These are phyloP conservation scores for Trichoderma sp. DNA, from an alignment of 2,329 filamentous ascomycete species.

Conservation along the genomic window DNA sequence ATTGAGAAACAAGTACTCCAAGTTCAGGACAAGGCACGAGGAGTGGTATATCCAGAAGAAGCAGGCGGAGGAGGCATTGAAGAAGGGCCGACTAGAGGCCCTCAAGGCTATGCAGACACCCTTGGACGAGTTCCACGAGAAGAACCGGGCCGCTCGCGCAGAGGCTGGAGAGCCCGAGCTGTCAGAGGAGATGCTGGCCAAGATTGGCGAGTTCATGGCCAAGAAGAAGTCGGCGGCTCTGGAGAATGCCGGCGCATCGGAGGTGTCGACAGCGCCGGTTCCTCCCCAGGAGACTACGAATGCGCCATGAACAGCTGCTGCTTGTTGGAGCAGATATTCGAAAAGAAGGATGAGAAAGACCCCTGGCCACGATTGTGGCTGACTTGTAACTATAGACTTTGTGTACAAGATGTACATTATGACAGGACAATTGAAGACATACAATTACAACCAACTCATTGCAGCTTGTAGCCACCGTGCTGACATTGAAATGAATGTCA, in stretches of 20 bases:
- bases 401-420: slow-evolving; percentile 40
- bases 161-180: slow-evolving; percentile 59
- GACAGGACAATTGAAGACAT: slow-evolving; percentile 26
- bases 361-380: slow-evolving; percentile 7
- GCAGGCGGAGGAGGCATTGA: slow-evolving; percentile 57
- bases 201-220: slow-evolving; percentile 64
- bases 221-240: slow-evolving; percentile 51
- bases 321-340: not conserved
- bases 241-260: slow-evolving; percentile 44
- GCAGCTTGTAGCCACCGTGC: no score
- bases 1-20: slow-evolving; percentile 78
- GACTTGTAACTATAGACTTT: slow-evolving; percentile 41
- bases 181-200: slow-evolving; percentile 61
- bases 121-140: slow-evolving; percentile 61
- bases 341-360: not conserved
- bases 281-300: slow-evolving; percentile 23
- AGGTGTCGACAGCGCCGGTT: slow-evolving; percentile 35
- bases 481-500: not conserved
- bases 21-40: slow-evolving; percentile 80
- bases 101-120: slow-evolving; percentile 54
- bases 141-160: slow-evolving; percentile 54
- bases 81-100: slow-evolving; percentile 42
- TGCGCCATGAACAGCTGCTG: slow-evolving; percentile 15
- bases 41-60: slow-evolving; percentile 69
- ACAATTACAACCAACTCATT: not conserved